These are phyloP conservation scores for Colletotrichum paranaense DNA, from an alignment of 2,329 filamentous ascomycete species.

Conservation along the genomic window DNA sequence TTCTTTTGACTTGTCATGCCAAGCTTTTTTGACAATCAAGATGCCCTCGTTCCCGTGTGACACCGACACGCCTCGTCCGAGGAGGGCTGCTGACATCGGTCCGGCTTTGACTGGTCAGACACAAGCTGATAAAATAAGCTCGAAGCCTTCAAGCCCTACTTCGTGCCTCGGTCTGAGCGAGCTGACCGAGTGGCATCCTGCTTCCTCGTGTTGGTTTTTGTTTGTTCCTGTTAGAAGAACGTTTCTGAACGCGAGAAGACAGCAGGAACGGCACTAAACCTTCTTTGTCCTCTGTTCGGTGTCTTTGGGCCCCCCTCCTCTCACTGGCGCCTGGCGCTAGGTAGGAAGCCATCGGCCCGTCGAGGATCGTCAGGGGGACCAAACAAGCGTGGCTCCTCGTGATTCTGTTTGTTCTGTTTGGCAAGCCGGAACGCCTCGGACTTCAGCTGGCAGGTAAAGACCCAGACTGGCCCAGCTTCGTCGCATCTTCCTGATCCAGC, in stretches of 20 bases:
- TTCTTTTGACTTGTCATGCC: constrained; percentile 1
- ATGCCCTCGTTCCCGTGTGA: background rate
- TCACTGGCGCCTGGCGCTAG: background rate
- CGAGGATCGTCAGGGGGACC: background rate
- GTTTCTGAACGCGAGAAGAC: background rate
- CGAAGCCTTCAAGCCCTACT: background rate
- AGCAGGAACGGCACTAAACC: background rate
- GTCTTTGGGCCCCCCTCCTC: constrained; percentile 16
- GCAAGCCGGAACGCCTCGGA: background rate
- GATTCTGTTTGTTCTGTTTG: background rate
- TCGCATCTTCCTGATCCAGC: constrained; percentile 17
- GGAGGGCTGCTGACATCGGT: constrained; percentile 1
- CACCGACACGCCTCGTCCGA: background rate
- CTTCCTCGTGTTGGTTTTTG: background rate
- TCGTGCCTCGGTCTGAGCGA: background rate
- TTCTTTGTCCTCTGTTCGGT: constrained; percentile 1
- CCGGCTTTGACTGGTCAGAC: constrained; percentile 5
- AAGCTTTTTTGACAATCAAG: constrained; percentile 19
- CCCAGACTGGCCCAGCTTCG: background rate
- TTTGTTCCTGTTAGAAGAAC: background rate
- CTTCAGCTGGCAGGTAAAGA: background rate
- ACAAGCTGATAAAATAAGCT: background rate
- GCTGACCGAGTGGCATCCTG: background rate
- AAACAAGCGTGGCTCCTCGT: background rate
- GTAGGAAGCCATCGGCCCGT: background rate